Percentiles rank a stretch among this genome's conserved stretches.
phyloP scores from a whole-genome alignment of 495 filamentous ascomycete species.

The Bombardia bombarda region DNA sequence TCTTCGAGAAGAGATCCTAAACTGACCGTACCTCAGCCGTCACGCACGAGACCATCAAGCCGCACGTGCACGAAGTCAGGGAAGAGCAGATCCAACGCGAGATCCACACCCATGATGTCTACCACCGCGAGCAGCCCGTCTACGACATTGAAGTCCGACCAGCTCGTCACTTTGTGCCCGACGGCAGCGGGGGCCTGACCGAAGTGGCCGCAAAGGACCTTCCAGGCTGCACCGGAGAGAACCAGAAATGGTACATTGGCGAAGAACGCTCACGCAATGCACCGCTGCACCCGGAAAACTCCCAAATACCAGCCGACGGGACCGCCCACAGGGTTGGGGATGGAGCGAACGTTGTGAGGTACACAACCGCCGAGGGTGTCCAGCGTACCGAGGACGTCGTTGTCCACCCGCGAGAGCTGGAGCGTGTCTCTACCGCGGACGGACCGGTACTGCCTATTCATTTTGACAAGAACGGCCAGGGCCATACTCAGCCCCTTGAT shows the following conservation, averaged over 20 bases:
- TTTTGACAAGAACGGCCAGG: no score
- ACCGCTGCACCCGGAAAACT: no score
- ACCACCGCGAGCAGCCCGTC: conserved; percentile 45
- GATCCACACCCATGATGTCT: conserved; percentile 47
- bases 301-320: no score
- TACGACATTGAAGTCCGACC: conserved; percentile 35
- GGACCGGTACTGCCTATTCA: no score
- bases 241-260: neutral
- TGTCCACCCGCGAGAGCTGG: neutral
- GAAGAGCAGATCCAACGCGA: conserved; percentile 47
- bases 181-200: neutral
- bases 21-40: conserved; percentile 32
- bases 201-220: neutral
- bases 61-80: conserved; percentile 35
- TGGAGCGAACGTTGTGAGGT: no score
- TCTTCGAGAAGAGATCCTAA: neutral
- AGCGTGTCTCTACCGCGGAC: no score
- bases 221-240: neutral
- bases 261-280: no score
- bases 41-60: conserved; percentile 43
- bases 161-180: conserved; percentile 14
- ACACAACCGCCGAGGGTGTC: neutral
- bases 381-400: neutral
- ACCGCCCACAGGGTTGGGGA: neutral
- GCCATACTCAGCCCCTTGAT: no score